Evolutionary conservation across 2,329 filamentous ascomycete species (phyloP).

Genomic region (Davidsoniella virescens): DNA sequence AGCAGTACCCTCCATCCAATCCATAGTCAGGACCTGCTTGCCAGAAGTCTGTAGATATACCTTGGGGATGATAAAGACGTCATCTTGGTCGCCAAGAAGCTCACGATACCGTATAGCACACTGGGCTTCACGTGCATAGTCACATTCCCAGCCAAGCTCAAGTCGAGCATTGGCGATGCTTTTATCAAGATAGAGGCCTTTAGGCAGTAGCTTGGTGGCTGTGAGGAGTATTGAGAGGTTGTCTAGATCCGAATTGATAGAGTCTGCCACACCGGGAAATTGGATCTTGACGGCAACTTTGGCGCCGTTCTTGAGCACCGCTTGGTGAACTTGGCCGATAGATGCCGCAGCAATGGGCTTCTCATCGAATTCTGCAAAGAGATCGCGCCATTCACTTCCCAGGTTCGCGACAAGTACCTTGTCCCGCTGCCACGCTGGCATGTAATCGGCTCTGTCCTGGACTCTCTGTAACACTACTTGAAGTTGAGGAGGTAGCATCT

Average conservation of each 20-base stretch:
- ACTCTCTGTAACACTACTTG: conserved; percentile 85
- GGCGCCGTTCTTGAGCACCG: conserved; percentile 56
- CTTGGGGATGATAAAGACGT: conserved; percentile 63
- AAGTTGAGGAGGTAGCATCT: conserved; percentile 77
- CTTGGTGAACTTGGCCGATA: conserved; percentile 89
- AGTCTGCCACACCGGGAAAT: conserved; percentile 88
- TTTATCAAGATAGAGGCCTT: conserved; percentile 86
- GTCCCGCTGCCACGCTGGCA: conserved; percentile 87
- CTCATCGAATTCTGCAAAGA: conserved; percentile 77
- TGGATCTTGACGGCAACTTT: conserved; percentile 91
- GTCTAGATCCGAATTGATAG: conserved; percentile 90
- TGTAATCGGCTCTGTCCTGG: conserved; percentile 93
- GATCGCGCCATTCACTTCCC: conserved; percentile 65
- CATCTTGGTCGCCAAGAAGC: conserved; percentile 49
- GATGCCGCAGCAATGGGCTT: conserved; percentile 88
- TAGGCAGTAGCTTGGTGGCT: conserved; percentile 76
- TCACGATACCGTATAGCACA: conserved; percentile 61
- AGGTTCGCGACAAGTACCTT: conserved; percentile 66
- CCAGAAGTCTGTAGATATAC: conserved; percentile 68
- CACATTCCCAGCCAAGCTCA: conserved; percentile 92
- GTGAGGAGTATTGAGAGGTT: conserved; percentile 84
- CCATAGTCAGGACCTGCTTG: conserved; percentile 78
- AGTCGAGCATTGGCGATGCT: conserved; percentile 89
- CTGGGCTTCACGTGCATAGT: conserved; percentile 78
- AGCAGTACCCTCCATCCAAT: conserved; percentile 71